Percentiles rank a stretch among this genome's conserved stretches.
These are phyloP conservation scores for Thelonectria blattea DNA, from an alignment of 2,329 filamentous ascomycete genomes.

Conservation along the genomic window DNA sequence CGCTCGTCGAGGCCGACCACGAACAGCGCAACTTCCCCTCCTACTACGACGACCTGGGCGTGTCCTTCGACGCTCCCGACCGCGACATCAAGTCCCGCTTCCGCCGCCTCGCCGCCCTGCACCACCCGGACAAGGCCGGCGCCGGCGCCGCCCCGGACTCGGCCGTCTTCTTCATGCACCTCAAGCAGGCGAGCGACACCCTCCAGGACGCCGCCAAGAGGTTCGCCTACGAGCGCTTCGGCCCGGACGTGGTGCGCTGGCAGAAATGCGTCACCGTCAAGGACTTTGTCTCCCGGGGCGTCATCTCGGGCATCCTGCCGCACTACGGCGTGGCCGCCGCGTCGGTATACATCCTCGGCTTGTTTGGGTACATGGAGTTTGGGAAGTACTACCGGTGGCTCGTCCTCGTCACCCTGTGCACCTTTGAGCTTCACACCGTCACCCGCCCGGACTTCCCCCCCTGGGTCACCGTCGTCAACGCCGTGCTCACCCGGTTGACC, in stretches of 20 bases:
- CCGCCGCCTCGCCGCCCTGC: slow-evolving; percentile 71
- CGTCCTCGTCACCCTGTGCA: slow-evolving; percentile 57
- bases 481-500: slow-evolving; percentile 46
- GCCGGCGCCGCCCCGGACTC: slow-evolving; percentile 39
- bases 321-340: slow-evolving; percentile 66
- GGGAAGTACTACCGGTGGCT: slow-evolving; percentile 72
- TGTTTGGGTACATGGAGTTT: slow-evolving; percentile 72
- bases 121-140: slow-evolving; percentile 85
- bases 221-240: slow-evolving; percentile 91
- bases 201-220: slow-evolving; percentile 76
- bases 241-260: slow-evolving; percentile 73
- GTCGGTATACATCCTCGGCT: slow-evolving; percentile 65
- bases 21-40: slow-evolving; percentile 73
- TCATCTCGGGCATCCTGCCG: slow-evolving; percentile 61
- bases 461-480: slow-evolving; percentile 55
- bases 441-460: slow-evolving; percentile 60
- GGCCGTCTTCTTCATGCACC: slow-evolving; percentile 71
- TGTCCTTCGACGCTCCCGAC: slow-evolving; percentile 73
- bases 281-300: slow-evolving; percentile 74
- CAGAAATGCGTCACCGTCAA: slow-evolving; percentile 68
- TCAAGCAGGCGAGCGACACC: slow-evolving; percentile 84
- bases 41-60: slow-evolving; percentile 80
- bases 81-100: slow-evolving; percentile 84
- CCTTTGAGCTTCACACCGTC: slow-evolving; percentile 63
- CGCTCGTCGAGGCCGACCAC: slow-evolving; percentile 89